Evolutionary conservation across 441 rosid genomes (phyloP).

Genomic region (Pelargonium fulgidum): DNA sequence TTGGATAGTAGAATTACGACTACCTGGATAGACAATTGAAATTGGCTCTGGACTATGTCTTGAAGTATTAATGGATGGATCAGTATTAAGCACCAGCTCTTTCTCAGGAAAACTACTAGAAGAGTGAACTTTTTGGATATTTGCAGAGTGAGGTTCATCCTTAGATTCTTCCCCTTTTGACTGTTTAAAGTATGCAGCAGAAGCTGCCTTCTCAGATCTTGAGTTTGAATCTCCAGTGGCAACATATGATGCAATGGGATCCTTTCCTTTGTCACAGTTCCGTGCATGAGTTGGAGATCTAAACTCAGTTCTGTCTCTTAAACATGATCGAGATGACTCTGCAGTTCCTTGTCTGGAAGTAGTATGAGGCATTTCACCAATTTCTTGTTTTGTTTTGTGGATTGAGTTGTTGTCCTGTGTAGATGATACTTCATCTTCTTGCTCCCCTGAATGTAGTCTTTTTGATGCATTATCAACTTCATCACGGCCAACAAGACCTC

Average conservation of each 20-base stretch:
- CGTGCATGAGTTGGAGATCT: conserved; percentile 5
- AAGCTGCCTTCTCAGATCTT: conserved; percentile 14
- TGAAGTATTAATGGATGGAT: not conserved
- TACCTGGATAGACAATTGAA: conserved; percentile 16
- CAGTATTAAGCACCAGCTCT: conserved; percentile 14
- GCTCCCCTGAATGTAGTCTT: conserved; percentile 23
- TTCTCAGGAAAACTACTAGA: conserved; percentile 7
- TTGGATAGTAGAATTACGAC: conserved; percentile 1
- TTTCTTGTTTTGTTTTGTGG: conserved; percentile 18
- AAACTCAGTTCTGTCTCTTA: conserved; percentile 19
- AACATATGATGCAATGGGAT: conserved; percentile 9
- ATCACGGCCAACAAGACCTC: conserved; percentile 5
- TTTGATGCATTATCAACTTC: conserved; percentile 28
- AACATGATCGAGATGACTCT: conserved; percentile 12
- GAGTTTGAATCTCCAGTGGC: conserved; percentile 3
- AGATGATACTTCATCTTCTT: conserved; percentile 25
- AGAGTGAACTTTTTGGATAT: not conserved
- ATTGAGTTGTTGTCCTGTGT: conserved; percentile 15
- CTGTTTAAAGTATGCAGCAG: conserved; percentile 12
- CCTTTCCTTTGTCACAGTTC: conserved; percentile 12
- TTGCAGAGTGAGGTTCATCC: conserved; percentile 15
- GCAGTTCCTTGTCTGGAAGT: conserved; percentile 5
- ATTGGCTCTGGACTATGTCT: conserved; percentile 10
- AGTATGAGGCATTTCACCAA: conserved; percentile 13
- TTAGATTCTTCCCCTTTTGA: not conserved